These are phyloP conservation scores for Ensete glaucum DNA, from an alignment of 176 grass and related monocot genomes.

Conservation along the genomic window DNA sequence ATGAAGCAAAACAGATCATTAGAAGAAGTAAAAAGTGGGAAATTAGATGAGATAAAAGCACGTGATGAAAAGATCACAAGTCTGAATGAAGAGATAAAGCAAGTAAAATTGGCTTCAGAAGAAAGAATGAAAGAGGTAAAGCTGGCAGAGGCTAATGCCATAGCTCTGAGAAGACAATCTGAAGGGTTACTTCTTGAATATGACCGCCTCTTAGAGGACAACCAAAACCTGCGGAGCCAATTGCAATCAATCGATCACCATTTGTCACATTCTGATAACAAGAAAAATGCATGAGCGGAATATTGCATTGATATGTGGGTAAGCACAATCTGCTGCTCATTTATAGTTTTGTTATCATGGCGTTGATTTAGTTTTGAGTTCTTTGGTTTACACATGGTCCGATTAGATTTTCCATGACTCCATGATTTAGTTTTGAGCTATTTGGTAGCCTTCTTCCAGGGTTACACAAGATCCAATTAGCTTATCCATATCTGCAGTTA, in stretches of 20 bases:
- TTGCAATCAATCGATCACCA: slow-evolving; percentile 46
- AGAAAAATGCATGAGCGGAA: slow-evolving; percentile 33
- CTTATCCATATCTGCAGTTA: neutral
- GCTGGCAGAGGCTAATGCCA: slow-evolving; percentile 33
- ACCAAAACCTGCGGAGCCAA: slow-evolving; percentile 41
- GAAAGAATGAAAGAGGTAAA: slow-evolving; percentile 44
- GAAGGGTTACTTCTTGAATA: slow-evolving; percentile 70
- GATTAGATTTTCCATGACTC: neutral
- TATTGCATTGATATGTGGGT: neutral
- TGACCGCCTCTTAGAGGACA: slow-evolving; percentile 68
- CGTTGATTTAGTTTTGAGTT: neutral
- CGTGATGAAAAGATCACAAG: slow-evolving; percentile 37
- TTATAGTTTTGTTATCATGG: neutral
- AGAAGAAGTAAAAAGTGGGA: slow-evolving; percentile 59
- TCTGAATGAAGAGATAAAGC: slow-evolving; percentile 48
- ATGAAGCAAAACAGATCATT: slow-evolving; percentile 45
- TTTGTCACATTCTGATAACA: slow-evolving; percentile 49
- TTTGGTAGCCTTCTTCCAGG: neutral
- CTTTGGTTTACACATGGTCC: neutral
- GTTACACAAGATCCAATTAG: neutral
- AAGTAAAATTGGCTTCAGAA: slow-evolving; percentile 35
- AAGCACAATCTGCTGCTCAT: neutral
- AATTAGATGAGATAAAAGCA: slow-evolving; percentile 30
- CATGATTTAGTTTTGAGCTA: neutral
- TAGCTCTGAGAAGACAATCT: slow-evolving; percentile 56